Conservation (phyloP, 495 filamentous ascomycete species). For the Xylaria sp. region DNA sequence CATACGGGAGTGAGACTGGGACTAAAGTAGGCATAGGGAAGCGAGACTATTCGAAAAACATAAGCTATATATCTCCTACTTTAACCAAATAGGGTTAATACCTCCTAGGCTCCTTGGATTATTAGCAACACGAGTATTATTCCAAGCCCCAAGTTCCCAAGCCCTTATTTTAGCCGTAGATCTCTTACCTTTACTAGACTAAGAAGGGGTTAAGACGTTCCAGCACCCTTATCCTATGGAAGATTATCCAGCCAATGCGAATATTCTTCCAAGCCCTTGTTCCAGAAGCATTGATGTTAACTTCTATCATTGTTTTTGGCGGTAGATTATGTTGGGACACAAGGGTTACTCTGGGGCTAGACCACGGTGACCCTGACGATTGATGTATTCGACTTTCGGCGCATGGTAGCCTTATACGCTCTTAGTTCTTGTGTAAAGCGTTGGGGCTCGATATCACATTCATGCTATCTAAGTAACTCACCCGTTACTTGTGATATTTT, state of each 20-base stretch:
- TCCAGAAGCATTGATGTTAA: too few species aligned
- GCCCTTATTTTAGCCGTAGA: too few species aligned
- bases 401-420: background rate
- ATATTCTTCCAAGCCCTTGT: too few species aligned
- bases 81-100: background rate
- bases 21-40: background rate
- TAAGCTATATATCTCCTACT: background rate
- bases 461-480: background rate
- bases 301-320: too few species aligned
- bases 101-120: background rate
- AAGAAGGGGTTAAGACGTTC: too few species aligned
- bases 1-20: too few species aligned
- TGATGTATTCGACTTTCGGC: background rate
- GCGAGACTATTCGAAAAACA: background rate
- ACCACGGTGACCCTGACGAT: background rate
- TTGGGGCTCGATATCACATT: background rate
- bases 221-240: too few species aligned
- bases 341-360: background rate
- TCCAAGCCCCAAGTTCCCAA: too few species aligned
- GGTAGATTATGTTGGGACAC: background rate
- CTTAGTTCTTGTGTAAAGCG: background rate
- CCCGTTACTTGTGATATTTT: background rate
- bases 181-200: too few species aligned
- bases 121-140: background rate
- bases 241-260: too few species aligned